Evolutionary conservation across 2,329 filamentous ascomycete genomes (phyloP).

Genomic region (Fusarium foetens): DNA sequence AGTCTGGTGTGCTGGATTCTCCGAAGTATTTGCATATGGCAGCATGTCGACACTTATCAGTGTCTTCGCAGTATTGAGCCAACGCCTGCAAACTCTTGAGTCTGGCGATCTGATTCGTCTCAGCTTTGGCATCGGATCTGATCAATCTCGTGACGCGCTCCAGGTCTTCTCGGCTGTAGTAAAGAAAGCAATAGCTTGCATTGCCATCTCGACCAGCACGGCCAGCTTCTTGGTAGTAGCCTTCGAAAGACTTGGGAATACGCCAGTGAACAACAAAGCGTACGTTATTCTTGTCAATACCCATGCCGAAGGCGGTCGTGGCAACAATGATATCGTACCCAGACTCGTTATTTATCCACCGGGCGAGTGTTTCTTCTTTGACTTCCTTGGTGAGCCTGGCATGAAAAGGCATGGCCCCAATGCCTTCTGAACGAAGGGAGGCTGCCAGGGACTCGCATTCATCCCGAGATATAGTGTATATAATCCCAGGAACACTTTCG

Average conservation of each 20-base stretch:
- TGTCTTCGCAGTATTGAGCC: constrained; percentile 84
- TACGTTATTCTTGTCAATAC: constrained; percentile 94
- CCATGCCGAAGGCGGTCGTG: constrained; percentile 97
- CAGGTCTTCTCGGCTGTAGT: constrained; percentile 89
- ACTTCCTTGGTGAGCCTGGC: constrained; percentile 73
- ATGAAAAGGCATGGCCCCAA: constrained; percentile 80
- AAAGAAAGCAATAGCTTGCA: constrained; percentile 86
- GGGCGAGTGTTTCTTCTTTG: constrained; percentile 76
- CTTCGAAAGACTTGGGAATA: constrained; percentile 92
- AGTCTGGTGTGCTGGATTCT: constrained; percentile 67
- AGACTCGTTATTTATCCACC: constrained; percentile 77
- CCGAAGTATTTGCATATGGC: constrained; percentile 82
- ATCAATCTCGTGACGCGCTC: constrained; percentile 74
- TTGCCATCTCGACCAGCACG: constrained; percentile 91
- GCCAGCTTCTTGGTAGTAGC: constrained; percentile 95
- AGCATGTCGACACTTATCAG: constrained; percentile 76
- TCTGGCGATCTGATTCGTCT: constrained; percentile 60
- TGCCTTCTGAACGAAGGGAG: constrained; percentile 72
- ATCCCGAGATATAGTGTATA: constrained; percentile 79
- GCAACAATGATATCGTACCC: constrained; percentile 94
- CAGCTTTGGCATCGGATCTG: constrained; percentile 56
- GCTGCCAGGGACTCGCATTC: constrained; percentile 78
- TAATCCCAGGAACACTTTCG: constrained; percentile 78
- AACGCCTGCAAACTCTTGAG: constrained; percentile 74
- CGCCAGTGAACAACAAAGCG: constrained; percentile 97